Evolutionary conservation across 805 yeast species (phyloP).

Genomic region (Scheffersomyces coipomensis): DNA sequence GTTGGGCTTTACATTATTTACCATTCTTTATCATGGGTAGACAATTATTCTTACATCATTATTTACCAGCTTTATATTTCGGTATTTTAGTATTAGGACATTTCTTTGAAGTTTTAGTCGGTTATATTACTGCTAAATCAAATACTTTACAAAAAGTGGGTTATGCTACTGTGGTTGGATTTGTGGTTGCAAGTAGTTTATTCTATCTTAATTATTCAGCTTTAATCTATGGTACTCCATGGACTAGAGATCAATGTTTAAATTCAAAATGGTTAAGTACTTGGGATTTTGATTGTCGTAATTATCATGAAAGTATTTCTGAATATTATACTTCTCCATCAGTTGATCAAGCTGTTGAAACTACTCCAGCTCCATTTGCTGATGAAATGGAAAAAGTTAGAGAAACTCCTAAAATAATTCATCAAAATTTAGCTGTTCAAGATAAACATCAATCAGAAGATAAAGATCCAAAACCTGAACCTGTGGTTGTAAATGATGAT

Average conservation of each 20-base stretch:
- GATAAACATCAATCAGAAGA: constrained; percentile 6
- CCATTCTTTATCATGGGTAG: constrained; percentile 89
- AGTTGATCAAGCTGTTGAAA: constrained; percentile 7
- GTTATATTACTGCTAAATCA: constrained; percentile 36
- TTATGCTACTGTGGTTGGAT: constrained; percentile 43
- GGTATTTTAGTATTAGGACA: constrained; percentile 78
- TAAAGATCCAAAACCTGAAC: constrained; percentile 1
- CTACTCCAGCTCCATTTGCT: constrained; percentile 14
- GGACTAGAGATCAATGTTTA: constrained; percentile 73
- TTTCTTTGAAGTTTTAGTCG: constrained; percentile 49
- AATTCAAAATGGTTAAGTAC: constrained; percentile 54
- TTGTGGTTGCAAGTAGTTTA: constrained; percentile 48
- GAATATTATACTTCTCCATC: constrained; percentile 18
- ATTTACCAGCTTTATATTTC: constrained; percentile 89
- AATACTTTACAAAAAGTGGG: constrained; percentile 44
- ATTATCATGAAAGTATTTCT: constrained; percentile 39
- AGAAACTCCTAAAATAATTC: constrained; percentile 17
- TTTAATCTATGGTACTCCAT: constrained; percentile 70
- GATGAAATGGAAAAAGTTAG: constrained; percentile 19
- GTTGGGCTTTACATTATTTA: constrained; percentile 69
- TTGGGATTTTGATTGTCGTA: constrained; percentile 89
- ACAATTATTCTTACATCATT: constrained; percentile 91
- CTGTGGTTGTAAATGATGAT: not conserved
- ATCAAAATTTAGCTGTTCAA: constrained; percentile 5
- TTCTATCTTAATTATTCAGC: constrained; percentile 68